phyloP scores from a whole-genome alignment of 176 grass and related monocot genomes.

The Carex scoparia region DNA sequence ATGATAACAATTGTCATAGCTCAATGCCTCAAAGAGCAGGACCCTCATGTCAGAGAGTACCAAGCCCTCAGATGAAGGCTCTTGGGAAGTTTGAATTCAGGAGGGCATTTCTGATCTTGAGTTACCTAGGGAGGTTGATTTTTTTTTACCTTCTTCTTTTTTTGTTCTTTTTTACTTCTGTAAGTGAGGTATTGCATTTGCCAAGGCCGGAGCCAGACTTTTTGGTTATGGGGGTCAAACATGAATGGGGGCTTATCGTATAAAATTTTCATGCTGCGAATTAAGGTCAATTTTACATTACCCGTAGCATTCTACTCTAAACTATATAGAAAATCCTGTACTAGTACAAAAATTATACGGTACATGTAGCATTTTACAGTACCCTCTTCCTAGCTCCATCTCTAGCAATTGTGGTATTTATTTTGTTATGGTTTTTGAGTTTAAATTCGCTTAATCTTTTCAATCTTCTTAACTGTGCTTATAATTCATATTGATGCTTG shows the following conservation, averaged over 20 bases:
- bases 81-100: conserved; percentile 56
- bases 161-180: neutral
- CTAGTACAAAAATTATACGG: too few species aligned
- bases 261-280: too few species aligned
- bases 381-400: too few species aligned
- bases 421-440: neutral
- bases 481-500: neutral
- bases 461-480: neutral
- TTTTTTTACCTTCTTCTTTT: neutral
- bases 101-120: conserved; percentile 47
- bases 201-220: too few species aligned
- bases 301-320: too few species aligned
- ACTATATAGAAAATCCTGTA: too few species aligned
- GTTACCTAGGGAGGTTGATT: conserved; percentile 50
- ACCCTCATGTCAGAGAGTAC: neutral
- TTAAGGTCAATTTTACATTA: too few species aligned
- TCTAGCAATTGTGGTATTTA: conserved; percentile 1
- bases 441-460: neutral
- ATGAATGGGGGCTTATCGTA: too few species aligned
- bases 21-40: neutral
- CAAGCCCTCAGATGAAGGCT: conserved; percentile 39
- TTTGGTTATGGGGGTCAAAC: too few species aligned
- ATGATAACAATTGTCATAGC: neutral
- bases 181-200: neutral
- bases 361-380: too few species aligned